Conservation (phyloP, 2,329 filamentous ascomycete species). For the Bipolaris zeicola region DNA sequence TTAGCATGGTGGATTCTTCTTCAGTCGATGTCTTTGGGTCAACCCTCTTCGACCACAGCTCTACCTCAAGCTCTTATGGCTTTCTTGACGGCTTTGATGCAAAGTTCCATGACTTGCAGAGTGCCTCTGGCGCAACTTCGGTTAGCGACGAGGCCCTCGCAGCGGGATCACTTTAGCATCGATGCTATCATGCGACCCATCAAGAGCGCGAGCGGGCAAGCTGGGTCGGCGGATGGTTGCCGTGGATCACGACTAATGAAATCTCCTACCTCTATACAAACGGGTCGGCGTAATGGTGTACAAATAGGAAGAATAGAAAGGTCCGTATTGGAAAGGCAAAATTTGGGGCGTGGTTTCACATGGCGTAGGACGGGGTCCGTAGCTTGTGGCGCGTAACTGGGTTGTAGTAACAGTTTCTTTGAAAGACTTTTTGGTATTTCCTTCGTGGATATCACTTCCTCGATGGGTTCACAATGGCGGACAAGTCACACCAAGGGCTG, state of each 20-base stretch:
- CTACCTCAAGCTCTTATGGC: slow-evolving; percentile 39
- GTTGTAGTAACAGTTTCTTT: slow-evolving; percentile 30
- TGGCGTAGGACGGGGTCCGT: slow-evolving; percentile 35
- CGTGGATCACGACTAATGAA: slow-evolving; percentile 36
- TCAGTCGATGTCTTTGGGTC: slow-evolving; percentile 44
- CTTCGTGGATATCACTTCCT: slow-evolving; percentile 25
- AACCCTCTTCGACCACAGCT: slow-evolving; percentile 39
- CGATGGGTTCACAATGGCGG: slow-evolving; percentile 25
- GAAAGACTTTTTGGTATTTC: slow-evolving; percentile 16
- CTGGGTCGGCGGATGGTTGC: slow-evolving; percentile 30
- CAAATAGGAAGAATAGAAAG: slow-evolving; percentile 29
- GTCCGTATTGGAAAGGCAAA: slow-evolving; percentile 18
- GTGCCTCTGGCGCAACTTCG: slow-evolving; percentile 55
- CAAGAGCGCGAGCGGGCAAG: slow-evolving; percentile 26
- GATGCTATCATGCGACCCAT: slow-evolving; percentile 31
- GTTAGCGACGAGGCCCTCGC: slow-evolving; percentile 57
- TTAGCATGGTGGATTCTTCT: slow-evolving; percentile 40
- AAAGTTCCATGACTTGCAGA: slow-evolving; percentile 52
- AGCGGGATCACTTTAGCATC: slow-evolving; percentile 46
- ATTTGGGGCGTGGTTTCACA: slow-evolving; percentile 21
- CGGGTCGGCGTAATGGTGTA: slow-evolving; percentile 35
- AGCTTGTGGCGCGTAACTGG: slow-evolving; percentile 17
- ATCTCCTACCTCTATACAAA: slow-evolving; percentile 36
- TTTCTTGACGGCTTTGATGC: slow-evolving; percentile 48
- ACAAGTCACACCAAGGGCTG: slow-evolving; percentile 45